Percentiles rank a stretch among this genome's conserved stretches.
phyloP scores from a whole-genome alignment of 2,329 filamentous ascomycete genomes.

The Colletotrichum brevisporum region DNA sequence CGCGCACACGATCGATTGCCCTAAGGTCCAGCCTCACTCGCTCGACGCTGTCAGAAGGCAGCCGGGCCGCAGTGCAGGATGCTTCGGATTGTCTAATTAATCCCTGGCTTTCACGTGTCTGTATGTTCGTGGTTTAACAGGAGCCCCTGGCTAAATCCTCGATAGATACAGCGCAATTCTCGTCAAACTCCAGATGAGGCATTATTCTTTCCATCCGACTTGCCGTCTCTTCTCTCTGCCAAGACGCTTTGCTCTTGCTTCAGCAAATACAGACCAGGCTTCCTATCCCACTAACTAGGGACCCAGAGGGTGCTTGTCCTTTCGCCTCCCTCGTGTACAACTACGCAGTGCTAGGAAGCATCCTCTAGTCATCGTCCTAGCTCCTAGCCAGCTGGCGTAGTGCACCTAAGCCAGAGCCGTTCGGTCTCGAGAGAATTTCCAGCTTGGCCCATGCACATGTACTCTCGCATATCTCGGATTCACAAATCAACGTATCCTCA shows the following conservation, averaged over 20 bases:
- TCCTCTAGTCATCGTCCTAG: background rate
- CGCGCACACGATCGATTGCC: background rate
- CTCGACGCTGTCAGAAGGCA: background rate
- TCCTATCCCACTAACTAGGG: too few species aligned
- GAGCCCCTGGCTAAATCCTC: background rate
- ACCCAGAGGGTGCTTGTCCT: background rate
- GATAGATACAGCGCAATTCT: background rate
- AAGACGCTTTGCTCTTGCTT: background rate
- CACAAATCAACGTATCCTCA: background rate
- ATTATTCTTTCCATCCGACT: background rate
- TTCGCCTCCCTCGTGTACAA: background rate
- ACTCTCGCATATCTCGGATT: conserved; percentile 4
- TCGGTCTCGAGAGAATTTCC: conserved; percentile 23
- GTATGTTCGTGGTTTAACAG: background rate
- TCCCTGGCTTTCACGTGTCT: conserved; percentile 15
- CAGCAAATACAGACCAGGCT: too few species aligned
- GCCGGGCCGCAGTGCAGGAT: background rate
- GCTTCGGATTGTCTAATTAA: background rate
- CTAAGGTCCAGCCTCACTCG: background rate
- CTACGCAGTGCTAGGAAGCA: background rate
- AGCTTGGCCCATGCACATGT: conserved; percentile 1
- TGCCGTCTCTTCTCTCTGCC: background rate
- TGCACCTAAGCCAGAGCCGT: background rate
- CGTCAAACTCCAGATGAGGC: background rate
- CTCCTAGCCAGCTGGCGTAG: background rate